These are phyloP conservation scores for Lactarius deliciosus DNA, from an alignment of 768 basidiomycete genomes.

Conservation along the genomic window DNA sequence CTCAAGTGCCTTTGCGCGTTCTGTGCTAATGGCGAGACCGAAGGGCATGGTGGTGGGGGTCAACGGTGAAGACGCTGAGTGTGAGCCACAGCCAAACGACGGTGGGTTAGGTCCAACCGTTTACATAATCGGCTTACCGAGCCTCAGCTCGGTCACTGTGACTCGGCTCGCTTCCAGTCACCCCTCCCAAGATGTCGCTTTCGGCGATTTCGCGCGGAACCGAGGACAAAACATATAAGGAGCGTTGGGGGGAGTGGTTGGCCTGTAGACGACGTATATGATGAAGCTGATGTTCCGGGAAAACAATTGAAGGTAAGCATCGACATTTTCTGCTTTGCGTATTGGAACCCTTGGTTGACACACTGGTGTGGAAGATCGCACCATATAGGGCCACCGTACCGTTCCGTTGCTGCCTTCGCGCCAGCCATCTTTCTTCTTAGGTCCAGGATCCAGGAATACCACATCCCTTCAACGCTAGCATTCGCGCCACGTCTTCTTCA, in stretches of 20 bases:
- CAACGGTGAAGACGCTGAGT: constrained; percentile 19
- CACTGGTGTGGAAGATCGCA: too few relatives aligned
- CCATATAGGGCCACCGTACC: too few relatives aligned
- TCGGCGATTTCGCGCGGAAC: too few relatives aligned
- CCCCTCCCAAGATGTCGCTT: too few relatives aligned
- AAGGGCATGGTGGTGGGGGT: constrained; percentile 54
- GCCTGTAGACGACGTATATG: too few relatives aligned
- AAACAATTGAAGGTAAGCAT: too few relatives aligned
- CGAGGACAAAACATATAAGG: too few relatives aligned
- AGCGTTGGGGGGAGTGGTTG: too few relatives aligned
- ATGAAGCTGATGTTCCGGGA: too few relatives aligned
- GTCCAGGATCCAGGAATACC: constrained; percentile 15
- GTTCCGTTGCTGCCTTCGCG: not conserved
- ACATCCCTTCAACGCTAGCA: not conserved
- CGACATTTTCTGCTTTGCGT: too few relatives aligned
- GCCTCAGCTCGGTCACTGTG: not conserved
- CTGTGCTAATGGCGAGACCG: constrained; percentile 76
- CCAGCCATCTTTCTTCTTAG: constrained; percentile 20
- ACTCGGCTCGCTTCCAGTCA: too few relatives aligned
- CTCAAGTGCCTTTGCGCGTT: constrained; percentile 69
- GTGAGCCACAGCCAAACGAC: not conserved
- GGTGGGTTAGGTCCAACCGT: not conserved
- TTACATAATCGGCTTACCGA: constrained; percentile 18
- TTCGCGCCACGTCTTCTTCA: not conserved
- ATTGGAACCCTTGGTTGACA: too few relatives aligned